Base-by-base conservation (phyloP, 2,329 filamentous ascomycete species). In the Bipolaris oryzae region DNA sequence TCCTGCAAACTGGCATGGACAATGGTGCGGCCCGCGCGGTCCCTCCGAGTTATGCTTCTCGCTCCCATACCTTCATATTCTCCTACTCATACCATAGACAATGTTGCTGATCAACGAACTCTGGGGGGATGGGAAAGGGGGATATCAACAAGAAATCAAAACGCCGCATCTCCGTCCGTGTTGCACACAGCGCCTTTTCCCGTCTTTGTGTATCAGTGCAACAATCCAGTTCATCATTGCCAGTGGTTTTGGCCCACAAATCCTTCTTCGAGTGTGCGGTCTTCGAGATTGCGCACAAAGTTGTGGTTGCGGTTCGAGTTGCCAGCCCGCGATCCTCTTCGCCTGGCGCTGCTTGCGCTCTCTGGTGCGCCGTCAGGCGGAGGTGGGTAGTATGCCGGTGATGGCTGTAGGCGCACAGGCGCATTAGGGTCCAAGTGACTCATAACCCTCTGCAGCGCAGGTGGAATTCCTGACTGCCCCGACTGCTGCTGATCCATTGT, bases 401-500 rank as follows among this genome's bases (percentile, higher is more conserved):
- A 97, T 2, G 95, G 95, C 74, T 99, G 95, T 54, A 98, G 79
- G 47, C 95, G 87, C 69, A 99, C 98, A 0, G 95, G 95, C 58
- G 93, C 91, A 68, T 87, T 98, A 1, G 95, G 95, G 72, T 99
- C 95, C 42, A 99, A 85, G 76, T 98, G 94, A 74, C 92, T 96
- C 39, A 95, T 95, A 20, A 99, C 95, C 67, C 95, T 85, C 77
- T 99, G 95, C 56, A 99, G 91, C 3, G 93, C 89, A 13, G 91
- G 89, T 5, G 95, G 95, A 57, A 99, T 96, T 2, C 94, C 94
- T 61, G 90, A 93, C 70, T 93, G 89, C 69, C 93, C 93, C 59
- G 90, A 93, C 71, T 93, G 90, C 70, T 96, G 91, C 73, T 95
- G 91, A 71, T 98, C 95, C 89, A 98, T 96, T 3, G 95, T 99